Conservation (phyloP, 2,329 filamentous ascomycete species). For the Ophiocordyceps polyrhachis-furcata region DNA sequence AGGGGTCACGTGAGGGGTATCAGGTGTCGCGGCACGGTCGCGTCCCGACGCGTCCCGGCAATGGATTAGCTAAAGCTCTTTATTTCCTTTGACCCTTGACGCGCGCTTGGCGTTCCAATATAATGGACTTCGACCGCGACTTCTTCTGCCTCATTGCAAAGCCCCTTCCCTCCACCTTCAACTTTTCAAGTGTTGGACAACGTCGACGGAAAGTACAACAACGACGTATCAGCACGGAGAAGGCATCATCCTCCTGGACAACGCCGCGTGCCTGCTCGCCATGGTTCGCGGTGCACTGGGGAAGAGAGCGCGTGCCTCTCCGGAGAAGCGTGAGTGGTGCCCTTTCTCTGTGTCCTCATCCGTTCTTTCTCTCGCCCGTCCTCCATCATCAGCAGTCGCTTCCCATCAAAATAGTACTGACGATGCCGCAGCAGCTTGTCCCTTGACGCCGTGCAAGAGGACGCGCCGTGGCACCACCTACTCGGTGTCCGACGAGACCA, state of each 20-base stretch:
- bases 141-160: conserved; percentile 1
- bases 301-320: conserved; percentile 15
- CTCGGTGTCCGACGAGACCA: conserved; percentile 19
- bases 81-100: conserved; percentile 2
- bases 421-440: conserved; percentile 7
- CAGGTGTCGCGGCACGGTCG: conserved; percentile 3
- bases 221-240: not conserved
- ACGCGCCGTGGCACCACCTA: conserved; percentile 23
- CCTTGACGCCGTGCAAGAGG: conserved; percentile 24
- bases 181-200: not conserved
- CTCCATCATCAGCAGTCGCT: not conserved
- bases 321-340: conserved; percentile 8
- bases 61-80: not conserved
- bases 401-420: not conserved
- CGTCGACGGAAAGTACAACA: not conserved
- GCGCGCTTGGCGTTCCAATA: not conserved
- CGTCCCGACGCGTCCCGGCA: conserved; percentile 11
- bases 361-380: not conserved
- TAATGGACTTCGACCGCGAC: conserved; percentile 5
- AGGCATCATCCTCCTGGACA: not conserved
- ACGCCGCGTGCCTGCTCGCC: not conserved
- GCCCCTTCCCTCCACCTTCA: not conserved
- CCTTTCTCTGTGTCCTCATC: not conserved
- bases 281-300: conserved; percentile 15
- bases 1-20: no score